A percentile compares a stretch with the other conserved stretches of the same genome.
Evolutionary conservation across 176 grass and related monocot species (phyloP).

Genomic region (Aegilops sharonensis): DNA sequence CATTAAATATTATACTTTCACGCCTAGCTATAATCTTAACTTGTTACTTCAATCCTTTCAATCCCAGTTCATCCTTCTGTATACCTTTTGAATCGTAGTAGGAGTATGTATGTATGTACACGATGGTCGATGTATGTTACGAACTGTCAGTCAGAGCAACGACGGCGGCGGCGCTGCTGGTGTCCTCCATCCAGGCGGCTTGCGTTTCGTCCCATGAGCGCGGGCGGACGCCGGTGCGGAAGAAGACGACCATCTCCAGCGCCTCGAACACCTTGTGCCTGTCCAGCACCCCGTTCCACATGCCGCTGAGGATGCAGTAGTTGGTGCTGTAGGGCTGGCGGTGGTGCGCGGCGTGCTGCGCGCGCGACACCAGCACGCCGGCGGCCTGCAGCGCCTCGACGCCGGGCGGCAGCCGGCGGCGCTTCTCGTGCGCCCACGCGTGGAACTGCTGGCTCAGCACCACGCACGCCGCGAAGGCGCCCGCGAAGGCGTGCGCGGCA

Average conservation of each 20-base stretch:
- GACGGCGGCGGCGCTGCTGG: background rate
- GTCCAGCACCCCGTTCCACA: slow-evolving; percentile 68
- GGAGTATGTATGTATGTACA: slow-evolving; percentile 3
- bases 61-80: background rate
- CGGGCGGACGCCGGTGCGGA: slow-evolving; percentile 61
- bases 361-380: slow-evolving; percentile 78
- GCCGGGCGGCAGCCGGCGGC: slow-evolving; percentile 41
- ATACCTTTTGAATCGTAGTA: background rate
- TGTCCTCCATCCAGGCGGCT: slow-evolving; percentile 57
- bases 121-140: background rate
- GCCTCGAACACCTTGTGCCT: slow-evolving; percentile 69
- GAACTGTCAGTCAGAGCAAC: background rate
- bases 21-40: background rate
- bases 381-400: slow-evolving; percentile 62
- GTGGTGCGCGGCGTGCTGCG: slow-evolving; percentile 70
- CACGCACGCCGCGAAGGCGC: slow-evolving; percentile 54
- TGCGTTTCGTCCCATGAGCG: slow-evolving; percentile 60
- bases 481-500: slow-evolving; percentile 55
- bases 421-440: slow-evolving; percentile 81
- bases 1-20: background rate
- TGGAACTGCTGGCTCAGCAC: slow-evolving; percentile 95
- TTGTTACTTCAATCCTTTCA: background rate
- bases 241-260: slow-evolving; percentile 74
- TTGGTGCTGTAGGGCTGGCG: slow-evolving; percentile 61
- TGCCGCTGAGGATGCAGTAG: slow-evolving; percentile 87